Conservation (phyloP, 176 grass and related monocot genomes). For the Puya raimondii region DNA sequence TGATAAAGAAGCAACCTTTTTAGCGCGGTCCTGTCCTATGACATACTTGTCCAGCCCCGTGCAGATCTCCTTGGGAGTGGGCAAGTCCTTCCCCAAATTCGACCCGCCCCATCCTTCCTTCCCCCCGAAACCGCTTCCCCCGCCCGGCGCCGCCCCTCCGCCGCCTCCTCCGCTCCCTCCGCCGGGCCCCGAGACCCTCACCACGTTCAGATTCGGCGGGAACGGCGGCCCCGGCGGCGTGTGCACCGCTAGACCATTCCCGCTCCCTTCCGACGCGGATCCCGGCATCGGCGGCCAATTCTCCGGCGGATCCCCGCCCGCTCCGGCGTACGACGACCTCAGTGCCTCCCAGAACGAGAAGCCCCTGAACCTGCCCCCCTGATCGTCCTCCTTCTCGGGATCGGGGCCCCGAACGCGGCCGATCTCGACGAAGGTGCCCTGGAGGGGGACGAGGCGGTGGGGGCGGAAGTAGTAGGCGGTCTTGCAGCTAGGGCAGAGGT, state of each 20-base stretch:
- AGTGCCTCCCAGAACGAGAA: slow-evolving; percentile 45
- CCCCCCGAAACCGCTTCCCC: slow-evolving; percentile 37
- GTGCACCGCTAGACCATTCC: slow-evolving; percentile 63
- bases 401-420: slow-evolving; percentile 49
- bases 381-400: slow-evolving; percentile 15
- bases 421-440: slow-evolving; percentile 98
- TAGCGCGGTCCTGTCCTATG: slow-evolving; percentile 85
- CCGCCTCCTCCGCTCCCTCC: slow-evolving; percentile 48
- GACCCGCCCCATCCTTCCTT: slow-evolving; percentile 91
- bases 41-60: slow-evolving; percentile 95
- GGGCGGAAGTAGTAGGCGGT: slow-evolving; percentile 91
- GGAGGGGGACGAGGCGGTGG: slow-evolving; percentile 57
- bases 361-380: slow-evolving; percentile 24
- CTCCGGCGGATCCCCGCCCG: slow-evolving; percentile 51
- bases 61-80: slow-evolving; percentile 91
- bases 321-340: slow-evolving; percentile 29
- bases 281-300: slow-evolving; percentile 29
- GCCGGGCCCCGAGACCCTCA: slow-evolving; percentile 55
- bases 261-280: slow-evolving; percentile 17
- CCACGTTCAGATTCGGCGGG: slow-evolving; percentile 80
- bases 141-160: slow-evolving; percentile 26
- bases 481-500: slow-evolving; percentile 93
- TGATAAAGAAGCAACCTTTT: slow-evolving; percentile 51
- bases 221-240: slow-evolving; percentile 75
- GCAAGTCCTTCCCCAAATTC: slow-evolving; percentile 83